phyloP scores from a whole-genome alignment of 2,329 filamentous ascomycete species.

The Aspergillus proliferans region DNA sequence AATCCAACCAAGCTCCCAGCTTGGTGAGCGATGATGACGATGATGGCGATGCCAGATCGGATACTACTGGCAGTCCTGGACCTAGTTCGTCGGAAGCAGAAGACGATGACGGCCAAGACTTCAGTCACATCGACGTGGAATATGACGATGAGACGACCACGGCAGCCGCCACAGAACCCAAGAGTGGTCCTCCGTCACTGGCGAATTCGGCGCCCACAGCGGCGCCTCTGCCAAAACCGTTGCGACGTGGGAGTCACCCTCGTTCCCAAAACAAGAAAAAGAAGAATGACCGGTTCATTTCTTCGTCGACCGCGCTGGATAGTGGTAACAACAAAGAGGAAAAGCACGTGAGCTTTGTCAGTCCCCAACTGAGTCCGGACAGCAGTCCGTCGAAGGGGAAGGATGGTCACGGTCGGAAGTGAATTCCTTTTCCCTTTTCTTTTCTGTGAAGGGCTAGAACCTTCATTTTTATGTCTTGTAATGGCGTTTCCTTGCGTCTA shows the following conservation, averaged over 20 bases:
- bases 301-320: constrained; percentile 20
- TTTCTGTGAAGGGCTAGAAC: constrained; percentile 1
- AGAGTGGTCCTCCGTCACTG: constrained; percentile 22
- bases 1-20: constrained; percentile 71
- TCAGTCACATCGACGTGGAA: constrained; percentile 41
- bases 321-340: constrained; percentile 23
- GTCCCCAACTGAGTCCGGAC: constrained; percentile 27
- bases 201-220: constrained; percentile 21
- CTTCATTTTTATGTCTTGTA: not conserved
- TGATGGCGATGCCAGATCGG: constrained; percentile 59
- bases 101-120: constrained; percentile 51
- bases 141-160: constrained; percentile 38
- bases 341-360: constrained; percentile 33
- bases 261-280: constrained; percentile 6
- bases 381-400: constrained; percentile 23
- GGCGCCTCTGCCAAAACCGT: constrained; percentile 22
- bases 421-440: constrained; percentile 3
- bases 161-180: constrained; percentile 26
- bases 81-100: constrained; percentile 42
- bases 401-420: constrained; percentile 21
- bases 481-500: not conserved
- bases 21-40: constrained; percentile 67
- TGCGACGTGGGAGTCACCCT: constrained; percentile 22
- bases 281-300: constrained; percentile 23
- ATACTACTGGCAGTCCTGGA: constrained; percentile 56